phyloP scores from a whole-genome alignment of 148 eudicot genomes.

The Polygonum aviculare region DNA sequence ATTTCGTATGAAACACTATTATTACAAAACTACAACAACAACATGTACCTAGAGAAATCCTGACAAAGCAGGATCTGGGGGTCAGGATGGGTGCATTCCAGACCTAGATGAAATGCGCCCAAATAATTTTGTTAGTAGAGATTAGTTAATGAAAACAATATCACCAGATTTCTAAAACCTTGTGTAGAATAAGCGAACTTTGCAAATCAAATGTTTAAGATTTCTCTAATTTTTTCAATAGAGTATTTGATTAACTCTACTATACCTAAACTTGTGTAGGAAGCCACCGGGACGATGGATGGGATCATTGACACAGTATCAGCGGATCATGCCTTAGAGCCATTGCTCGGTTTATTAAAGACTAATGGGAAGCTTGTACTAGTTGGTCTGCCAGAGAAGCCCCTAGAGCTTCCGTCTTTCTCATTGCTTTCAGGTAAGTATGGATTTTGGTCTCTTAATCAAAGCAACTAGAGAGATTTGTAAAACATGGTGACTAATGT shows the following conservation, averaged over 20 bases:
- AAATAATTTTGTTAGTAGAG: not conserved
- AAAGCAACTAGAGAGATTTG: not conserved
- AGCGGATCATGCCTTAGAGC: slow-evolving; percentile 25
- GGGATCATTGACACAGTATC: slow-evolving; percentile 37
- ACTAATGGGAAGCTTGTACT: slow-evolving; percentile 32
- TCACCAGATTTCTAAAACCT: no score
- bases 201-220: not conserved
- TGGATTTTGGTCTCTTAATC: not conserved
- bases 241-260: not conserved
- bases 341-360: slow-evolving; percentile 30
- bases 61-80: no score
- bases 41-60: no score
- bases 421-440: slow-evolving; percentile 28
- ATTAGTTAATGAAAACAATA: no score
- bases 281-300: slow-evolving; percentile 42
- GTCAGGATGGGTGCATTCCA: no score
- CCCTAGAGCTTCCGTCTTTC: slow-evolving; percentile 25
- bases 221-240: not conserved
- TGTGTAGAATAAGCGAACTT: no score
- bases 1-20: no score
- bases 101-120: no score
- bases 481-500: no score
- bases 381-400: slow-evolving; percentile 32
- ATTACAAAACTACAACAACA: no score
- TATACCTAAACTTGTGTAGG: slow-evolving; percentile 12